Evolutionary conservation across 768 basidiomycete genomes (phyloP).

Genomic region (Pleurotus pulmonarius): DNA sequence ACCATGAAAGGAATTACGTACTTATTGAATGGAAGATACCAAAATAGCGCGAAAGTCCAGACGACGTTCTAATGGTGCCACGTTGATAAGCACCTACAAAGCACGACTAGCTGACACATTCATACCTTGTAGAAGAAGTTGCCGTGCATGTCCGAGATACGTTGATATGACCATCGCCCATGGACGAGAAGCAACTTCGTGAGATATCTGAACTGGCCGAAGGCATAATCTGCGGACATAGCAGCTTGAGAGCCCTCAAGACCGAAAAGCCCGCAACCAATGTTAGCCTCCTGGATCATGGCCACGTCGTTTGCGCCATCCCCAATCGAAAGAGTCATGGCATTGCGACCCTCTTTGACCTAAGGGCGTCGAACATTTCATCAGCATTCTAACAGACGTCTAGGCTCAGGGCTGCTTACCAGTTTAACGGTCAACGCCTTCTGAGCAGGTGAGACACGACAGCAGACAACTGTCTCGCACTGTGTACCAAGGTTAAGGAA

Average conservation of each 20-base stretch:
- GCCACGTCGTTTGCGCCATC: conserved; percentile 98
- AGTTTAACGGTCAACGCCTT: conserved; percentile 96
- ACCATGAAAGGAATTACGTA: conserved; percentile 24
- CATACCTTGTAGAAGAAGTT: conserved; percentile 98
- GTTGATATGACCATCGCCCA: conserved; percentile 96
- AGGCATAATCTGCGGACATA: conserved; percentile 98
- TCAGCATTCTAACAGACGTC: background rate
- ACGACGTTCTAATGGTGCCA: conserved; percentile 65
- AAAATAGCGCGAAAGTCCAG: conserved; percentile 93
- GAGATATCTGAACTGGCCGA: conserved; percentile 94
- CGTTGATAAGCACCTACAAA: conserved; percentile 8
- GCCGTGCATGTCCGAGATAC: conserved; percentile 93
- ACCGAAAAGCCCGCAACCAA: conserved; percentile 91
- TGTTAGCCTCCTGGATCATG: conserved; percentile 99
- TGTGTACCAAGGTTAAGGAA: conserved; percentile 94
- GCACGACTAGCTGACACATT: conserved; percentile 4
- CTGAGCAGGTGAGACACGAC: conserved; percentile 95
- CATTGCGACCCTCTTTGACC: conserved; percentile 94
- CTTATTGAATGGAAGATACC: conserved; percentile 90
- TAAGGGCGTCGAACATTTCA: conserved; percentile 19
- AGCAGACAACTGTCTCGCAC: conserved; percentile 97
- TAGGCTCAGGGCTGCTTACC: conserved; percentile 36
- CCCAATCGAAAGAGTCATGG: conserved; percentile 96
- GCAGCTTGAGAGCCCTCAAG: conserved; percentile 97
- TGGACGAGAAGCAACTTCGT: conserved; percentile 91